Evolutionary conservation across 2,329 filamentous ascomycete species (phyloP).

Genomic region (Lachnellula cervina): DNA sequence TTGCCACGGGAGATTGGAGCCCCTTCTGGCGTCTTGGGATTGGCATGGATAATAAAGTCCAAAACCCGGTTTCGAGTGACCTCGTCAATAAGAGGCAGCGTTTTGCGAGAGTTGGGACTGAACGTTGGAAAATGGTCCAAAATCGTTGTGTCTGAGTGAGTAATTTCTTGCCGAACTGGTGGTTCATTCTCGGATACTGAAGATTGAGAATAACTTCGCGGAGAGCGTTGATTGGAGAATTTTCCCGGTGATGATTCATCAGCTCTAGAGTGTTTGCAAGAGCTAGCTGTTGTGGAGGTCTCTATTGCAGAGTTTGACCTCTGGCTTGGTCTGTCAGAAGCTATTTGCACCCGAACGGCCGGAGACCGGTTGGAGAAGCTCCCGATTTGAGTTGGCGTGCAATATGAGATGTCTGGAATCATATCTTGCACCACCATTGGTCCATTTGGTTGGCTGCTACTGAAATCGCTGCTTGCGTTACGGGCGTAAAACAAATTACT

Average conservation of each 20-base stretch:
- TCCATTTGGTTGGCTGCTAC: not conserved
- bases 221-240: not conserved
- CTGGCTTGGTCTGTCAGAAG: not conserved
- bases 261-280: not conserved
- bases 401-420: not conserved
- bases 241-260: not conserved
- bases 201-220: constrained; percentile 1
- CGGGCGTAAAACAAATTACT: not conserved
- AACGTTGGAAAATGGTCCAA: constrained; percentile 24
- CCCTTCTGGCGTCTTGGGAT: constrained; percentile 45
- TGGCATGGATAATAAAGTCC: constrained; percentile 45
- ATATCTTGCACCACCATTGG: not conserved
- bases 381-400: not conserved
- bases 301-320: not conserved
- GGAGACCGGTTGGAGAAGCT: not conserved
- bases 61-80: constrained; percentile 40
- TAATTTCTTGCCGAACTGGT: not conserved
- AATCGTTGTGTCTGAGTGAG: not conserved
- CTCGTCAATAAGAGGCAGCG: constrained; percentile 35
- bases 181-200: constrained; percentile 2
- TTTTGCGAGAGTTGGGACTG: constrained; percentile 20
- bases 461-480: not conserved
- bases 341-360: not conserved
- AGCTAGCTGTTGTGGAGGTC: not conserved
- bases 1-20: constrained; percentile 43